phyloP scores from a whole-genome alignment of 2,329 filamentous ascomycete genomes.

The Trichoderma koningii region DNA sequence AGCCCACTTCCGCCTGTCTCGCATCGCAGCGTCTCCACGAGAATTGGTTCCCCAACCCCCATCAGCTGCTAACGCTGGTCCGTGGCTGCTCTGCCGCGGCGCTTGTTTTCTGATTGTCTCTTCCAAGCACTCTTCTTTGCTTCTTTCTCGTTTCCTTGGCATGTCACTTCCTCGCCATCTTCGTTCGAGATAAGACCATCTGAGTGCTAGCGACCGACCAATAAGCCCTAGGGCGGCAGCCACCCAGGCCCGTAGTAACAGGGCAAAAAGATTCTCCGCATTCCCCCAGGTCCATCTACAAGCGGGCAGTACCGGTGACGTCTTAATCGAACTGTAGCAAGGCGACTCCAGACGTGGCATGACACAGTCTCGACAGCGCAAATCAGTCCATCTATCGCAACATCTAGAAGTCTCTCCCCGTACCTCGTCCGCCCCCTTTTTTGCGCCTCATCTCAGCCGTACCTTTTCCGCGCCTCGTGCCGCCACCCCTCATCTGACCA shows the following conservation, averaged over 20 bases:
- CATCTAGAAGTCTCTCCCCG: not conserved
- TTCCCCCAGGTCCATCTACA: constrained; percentile 3
- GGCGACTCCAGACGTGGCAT: not conserved
- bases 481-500: constrained; percentile 5
- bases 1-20: constrained; percentile 13
- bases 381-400: not conserved
- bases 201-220: not conserved
- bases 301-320: not conserved
- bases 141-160: not conserved
- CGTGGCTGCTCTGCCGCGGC: not conserved
- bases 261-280: constrained; percentile 16
- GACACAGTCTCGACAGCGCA: not conserved
- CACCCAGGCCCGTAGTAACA: not conserved
- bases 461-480: constrained; percentile 20
- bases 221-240: constrained; percentile 18
- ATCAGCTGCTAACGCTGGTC: not conserved
- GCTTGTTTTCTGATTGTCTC: not conserved
- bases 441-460: not conserved
- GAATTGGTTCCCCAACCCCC: not conserved
- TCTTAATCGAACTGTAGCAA: constrained; percentile 11
- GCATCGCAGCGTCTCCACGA: constrained; percentile 13
- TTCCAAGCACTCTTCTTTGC: not conserved
- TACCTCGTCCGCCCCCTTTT: not conserved
- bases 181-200: not conserved
- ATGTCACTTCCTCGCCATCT: not conserved